Percentiles rank a stretch among this genome's conserved stretches.
Conservation (phyloP, 2,329 filamentous ascomycete species). For the Venturia nashicola region DNA sequence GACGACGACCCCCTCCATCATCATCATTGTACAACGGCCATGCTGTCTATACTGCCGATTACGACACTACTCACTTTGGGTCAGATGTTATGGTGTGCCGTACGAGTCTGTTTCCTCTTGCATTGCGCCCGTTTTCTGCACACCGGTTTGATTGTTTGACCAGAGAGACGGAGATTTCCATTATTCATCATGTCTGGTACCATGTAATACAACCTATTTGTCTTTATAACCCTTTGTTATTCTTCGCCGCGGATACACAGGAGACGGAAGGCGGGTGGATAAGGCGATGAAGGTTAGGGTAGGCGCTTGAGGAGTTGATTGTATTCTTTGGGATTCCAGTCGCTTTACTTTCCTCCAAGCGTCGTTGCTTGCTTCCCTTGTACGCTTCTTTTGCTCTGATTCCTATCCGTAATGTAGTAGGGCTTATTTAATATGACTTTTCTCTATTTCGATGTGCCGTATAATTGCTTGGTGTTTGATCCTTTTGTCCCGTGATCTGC, state of each 20-base stretch:
- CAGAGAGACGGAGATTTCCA: not conserved
- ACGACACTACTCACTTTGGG: not conserved
- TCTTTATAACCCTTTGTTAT: not conserved
- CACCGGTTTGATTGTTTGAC: not conserved
- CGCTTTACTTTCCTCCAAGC: not conserved
- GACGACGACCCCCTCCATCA: conserved; percentile 2
- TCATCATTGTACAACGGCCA: not conserved
- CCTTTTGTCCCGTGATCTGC: no score
- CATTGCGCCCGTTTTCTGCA: not conserved
- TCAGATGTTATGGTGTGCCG: not conserved
- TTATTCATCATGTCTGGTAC: not conserved
- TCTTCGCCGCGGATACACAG: not conserved
- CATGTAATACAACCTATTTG: conserved; percentile 3
- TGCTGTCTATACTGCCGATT: not conserved
- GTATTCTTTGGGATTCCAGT: not conserved
- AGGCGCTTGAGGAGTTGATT: not conserved
- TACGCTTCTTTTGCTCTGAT: not conserved
- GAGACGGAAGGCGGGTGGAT: not conserved
- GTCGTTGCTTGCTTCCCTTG: not conserved
- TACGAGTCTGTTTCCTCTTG: not conserved
- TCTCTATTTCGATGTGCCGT: not conserved
- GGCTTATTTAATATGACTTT: not conserved
- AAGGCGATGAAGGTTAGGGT: not conserved
- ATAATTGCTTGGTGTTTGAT: no score
- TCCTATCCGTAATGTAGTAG: not conserved